Evolutionary conservation across 1,139 yeast genomes (phyloP), one percentile per base, ranked within the genome.

Genomic region (Geotrichum bryndzae): DNA sequence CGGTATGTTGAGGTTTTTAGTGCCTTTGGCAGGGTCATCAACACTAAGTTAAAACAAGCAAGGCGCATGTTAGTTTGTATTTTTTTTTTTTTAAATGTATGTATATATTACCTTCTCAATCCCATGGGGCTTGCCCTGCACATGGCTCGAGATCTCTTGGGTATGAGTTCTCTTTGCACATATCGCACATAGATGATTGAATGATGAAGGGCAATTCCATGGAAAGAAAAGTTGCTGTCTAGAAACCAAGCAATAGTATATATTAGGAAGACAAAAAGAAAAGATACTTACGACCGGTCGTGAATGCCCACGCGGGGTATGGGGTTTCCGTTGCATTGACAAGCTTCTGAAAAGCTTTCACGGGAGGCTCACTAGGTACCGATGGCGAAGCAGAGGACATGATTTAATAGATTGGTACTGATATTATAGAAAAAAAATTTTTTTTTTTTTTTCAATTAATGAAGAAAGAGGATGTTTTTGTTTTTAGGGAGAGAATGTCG

Each of bases 1-100:
- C 82, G 79, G 51, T 78, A 69, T 27, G 68, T 63, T 51, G 67
- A 65, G 54, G 66, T 64, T 61, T 67, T 63, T 51, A 65, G 56
- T 45, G 73, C 67, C 48, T 65, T 63, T 11, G 74, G 73, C 15
- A 68, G 58, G 31, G 70, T 68, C 22, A 70, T 64, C 53, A 69
- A 62, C 58, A 73, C 75, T 72, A 54, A 4, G 35, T 31, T 41
- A 41, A 15, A 15, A 27, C 31, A 27, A 27, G 31, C 31, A 6
- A 27, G 31, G 18, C 18, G 18, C 18, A 18, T 18, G 31, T 27
- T 27, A 27, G 31, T 6, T 27, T 6, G 18, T 18, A 18, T 18
- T 18, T 18, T 18, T 18, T 18, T 18, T 18, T 18, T 18, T 18
- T 18, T 18, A 18, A 18, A 18, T 18, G 18, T 18, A 18, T 18